phyloP scores from a whole-genome alignment of 257 asterid species.

The Rehmannia glutinosa region DNA sequence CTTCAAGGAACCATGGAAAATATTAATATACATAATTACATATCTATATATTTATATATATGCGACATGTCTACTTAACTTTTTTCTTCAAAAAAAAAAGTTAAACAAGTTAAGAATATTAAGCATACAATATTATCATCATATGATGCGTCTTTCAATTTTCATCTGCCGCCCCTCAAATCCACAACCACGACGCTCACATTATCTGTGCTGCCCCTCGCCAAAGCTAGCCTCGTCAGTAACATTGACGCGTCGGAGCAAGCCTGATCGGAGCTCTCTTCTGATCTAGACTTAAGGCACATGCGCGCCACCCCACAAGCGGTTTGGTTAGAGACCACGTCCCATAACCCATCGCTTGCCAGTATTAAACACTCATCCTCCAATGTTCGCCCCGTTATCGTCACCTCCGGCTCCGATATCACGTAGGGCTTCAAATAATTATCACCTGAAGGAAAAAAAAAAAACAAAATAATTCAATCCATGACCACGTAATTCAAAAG shows the following conservation, averaged over 20 bases:
- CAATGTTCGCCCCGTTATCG: constrained; percentile 42
- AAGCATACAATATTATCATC: neutral
- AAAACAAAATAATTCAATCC: no score
- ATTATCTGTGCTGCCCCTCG: constrained; percentile 69
- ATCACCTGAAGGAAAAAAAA: no score
- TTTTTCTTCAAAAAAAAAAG: no score
- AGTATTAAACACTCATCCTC: constrained; percentile 73
- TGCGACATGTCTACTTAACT: no score
- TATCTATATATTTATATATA: no score
- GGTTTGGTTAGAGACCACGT: constrained; percentile 77
- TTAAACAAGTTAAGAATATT: neutral
- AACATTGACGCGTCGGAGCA: constrained; percentile 84
- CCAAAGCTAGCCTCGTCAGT: constrained; percentile 76
- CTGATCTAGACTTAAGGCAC: constrained; percentile 55
- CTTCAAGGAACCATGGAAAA: neutral
- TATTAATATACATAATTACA: no score
- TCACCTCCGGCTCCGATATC: constrained; percentile 80
- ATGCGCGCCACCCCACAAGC: constrained; percentile 87
- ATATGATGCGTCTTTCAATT: constrained; percentile 7
- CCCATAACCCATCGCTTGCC: constrained; percentile 90
- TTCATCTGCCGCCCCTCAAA: no score
- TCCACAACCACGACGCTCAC: constrained; percentile 86
- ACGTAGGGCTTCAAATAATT: constrained; percentile 80
- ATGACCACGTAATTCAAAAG: no score
- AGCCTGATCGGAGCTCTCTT: constrained; percentile 51